phyloP scores from a whole-genome alignment of 768 basidiomycete genomes.

The Suillus ampliporus region DNA sequence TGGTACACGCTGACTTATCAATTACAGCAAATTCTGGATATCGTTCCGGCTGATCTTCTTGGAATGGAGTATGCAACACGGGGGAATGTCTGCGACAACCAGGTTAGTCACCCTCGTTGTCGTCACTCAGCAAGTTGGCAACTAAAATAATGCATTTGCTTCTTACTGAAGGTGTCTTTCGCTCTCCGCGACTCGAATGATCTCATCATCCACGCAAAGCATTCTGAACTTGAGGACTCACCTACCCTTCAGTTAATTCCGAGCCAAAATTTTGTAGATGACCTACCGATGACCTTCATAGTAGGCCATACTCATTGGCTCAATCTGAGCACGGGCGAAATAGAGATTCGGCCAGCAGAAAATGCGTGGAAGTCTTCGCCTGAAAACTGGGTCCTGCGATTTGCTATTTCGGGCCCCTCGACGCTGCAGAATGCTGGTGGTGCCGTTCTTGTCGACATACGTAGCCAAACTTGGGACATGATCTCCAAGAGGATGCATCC shows the following conservation, averaged over 20 bases:
- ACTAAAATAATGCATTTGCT: not conserved
- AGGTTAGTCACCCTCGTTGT: slow-evolving; percentile 17
- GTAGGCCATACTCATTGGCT: slow-evolving; percentile 37
- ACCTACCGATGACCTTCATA: slow-evolving; percentile 32
- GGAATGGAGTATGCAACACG: slow-evolving; percentile 34
- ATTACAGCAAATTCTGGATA: slow-evolving; percentile 26
- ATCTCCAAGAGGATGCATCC: slow-evolving; percentile 28
- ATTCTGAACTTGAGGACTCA: not conserved
- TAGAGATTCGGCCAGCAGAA: slow-evolving; percentile 37
- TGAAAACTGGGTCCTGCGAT: slow-evolving; percentile 33
- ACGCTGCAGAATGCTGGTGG: slow-evolving; percentile 12
- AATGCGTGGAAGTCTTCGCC: slow-evolving; percentile 29
- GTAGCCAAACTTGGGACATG: slow-evolving; percentile 34
- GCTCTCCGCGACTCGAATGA: slow-evolving; percentile 17
- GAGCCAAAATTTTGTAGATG: slow-evolving; percentile 23
- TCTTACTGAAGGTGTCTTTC: slow-evolving; percentile 29
- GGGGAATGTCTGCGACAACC: slow-evolving; percentile 19
- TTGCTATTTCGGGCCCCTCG: slow-evolving; percentile 15
- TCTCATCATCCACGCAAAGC: slow-evolving; percentile 27
- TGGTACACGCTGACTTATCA: slow-evolving; percentile 8
- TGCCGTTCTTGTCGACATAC: slow-evolving; percentile 30
- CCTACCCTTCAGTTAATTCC: slow-evolving; percentile 30
- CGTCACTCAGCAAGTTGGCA: not conserved
- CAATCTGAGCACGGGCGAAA: slow-evolving; percentile 24
- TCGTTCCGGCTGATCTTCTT: slow-evolving; percentile 28